Evolutionary conservation across 164 flowering plant genomes (phyloP).

Genomic region (Umbilicus rupestris): DNA sequence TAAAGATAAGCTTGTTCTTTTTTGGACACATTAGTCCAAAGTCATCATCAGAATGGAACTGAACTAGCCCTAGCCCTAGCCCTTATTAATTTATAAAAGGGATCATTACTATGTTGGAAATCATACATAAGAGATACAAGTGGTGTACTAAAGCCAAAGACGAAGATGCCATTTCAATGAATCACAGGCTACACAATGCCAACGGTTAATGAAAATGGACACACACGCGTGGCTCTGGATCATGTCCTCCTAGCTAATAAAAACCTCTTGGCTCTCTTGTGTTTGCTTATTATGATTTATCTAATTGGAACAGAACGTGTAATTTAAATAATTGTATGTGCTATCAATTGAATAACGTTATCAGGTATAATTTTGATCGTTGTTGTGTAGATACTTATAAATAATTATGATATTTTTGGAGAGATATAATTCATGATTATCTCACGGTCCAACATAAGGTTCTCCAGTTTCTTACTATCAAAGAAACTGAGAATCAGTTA

Average conservation of each 20-base stretch:
- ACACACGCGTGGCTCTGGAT: background rate
- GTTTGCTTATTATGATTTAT: too few relatives aligned
- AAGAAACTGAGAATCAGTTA: too few relatives aligned
- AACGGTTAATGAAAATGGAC: background rate
- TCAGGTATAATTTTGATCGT: too few relatives aligned
- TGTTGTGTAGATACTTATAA: too few relatives aligned
- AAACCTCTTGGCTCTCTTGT: background rate
- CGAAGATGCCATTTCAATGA: background rate
- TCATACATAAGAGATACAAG: background rate
- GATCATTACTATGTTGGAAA: background rate
- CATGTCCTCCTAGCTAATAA: background rate
- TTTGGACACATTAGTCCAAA: background rate
- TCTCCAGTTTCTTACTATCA: too few relatives aligned
- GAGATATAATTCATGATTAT: too few relatives aligned
- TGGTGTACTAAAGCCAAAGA: background rate
- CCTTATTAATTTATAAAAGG: background rate
- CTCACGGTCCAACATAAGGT: too few relatives aligned
- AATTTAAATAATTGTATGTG: too few relatives aligned
- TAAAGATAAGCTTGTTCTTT: too few relatives aligned
- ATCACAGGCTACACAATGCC: slow-evolving; percentile 1
- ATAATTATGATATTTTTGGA: too few relatives aligned
- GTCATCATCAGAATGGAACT: background rate
- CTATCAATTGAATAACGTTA: too few relatives aligned
- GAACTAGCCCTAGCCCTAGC: background rate
- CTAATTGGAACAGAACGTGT: too few relatives aligned